A percentile compares a stretch with the other conserved stretches of the same genome.
These are phyloP conservation scores for Globisporangium camurandrum DNA, from an alignment of 352 stramenopile genomes.

Conservation along the genomic window DNA sequence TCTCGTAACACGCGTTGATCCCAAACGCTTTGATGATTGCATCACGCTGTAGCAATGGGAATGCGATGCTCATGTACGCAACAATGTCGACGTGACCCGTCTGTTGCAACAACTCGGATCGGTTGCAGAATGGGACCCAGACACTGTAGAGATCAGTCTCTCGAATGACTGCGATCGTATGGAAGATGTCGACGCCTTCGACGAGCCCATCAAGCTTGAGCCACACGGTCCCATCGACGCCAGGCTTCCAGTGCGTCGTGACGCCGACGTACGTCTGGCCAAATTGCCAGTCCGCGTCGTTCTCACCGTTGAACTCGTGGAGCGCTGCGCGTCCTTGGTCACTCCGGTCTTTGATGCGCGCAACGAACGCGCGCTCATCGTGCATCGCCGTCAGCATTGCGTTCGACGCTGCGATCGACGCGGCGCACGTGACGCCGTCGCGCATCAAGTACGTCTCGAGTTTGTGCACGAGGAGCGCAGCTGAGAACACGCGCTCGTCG, in stretches of 20 bases:
- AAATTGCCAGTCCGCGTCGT: slow-evolving; percentile 66
- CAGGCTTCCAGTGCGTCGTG: slow-evolving; percentile 74
- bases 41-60: slow-evolving; percentile 70
- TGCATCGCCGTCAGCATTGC: slow-evolving; percentile 37
- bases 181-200: slow-evolving; percentile 78
- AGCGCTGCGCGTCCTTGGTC: slow-evolving; percentile 39
- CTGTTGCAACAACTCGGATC: slow-evolving; percentile 50
- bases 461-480: slow-evolving; percentile 53
- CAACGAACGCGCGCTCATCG: slow-evolving; percentile 36
- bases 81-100: slow-evolving; percentile 47
- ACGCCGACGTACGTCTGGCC: slow-evolving; percentile 70
- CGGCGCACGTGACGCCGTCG: slow-evolving; percentile 7
- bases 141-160: slow-evolving; percentile 71
- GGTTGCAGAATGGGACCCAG: slow-evolving; percentile 72
- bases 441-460: slow-evolving; percentile 47
- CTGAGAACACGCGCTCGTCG: slow-evolving; percentile 70
- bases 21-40: slow-evolving; percentile 59
- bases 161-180: slow-evolving; percentile 72
- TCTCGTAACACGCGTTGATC: slow-evolving; percentile 79
- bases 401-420: slow-evolving; percentile 14
- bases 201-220: slow-evolving; percentile 74
- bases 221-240: slow-evolving; percentile 64
- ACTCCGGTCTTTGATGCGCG: slow-evolving; percentile 46
- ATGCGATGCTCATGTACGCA: slow-evolving; percentile 58
- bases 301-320: slow-evolving; percentile 62